phyloP scores from a whole-genome alignment of 2,329 filamentous ascomycete genomes.

The Tolypocladium guangdongense region DNA sequence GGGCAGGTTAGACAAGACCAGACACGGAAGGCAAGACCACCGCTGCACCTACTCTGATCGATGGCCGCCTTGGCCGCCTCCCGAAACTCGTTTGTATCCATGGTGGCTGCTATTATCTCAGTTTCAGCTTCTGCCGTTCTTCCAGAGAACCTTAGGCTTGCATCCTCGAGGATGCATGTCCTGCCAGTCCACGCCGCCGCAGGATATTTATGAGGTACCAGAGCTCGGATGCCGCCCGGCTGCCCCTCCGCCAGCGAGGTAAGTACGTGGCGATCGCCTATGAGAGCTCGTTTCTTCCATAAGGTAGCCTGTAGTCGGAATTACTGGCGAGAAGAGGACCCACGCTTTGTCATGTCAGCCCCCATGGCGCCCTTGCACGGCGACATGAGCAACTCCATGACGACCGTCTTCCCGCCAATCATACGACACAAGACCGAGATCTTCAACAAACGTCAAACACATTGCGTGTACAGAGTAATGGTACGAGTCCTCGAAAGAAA shows the following conservation, averaged over 20 bases:
- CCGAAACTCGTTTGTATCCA: slow-evolving; percentile 73
- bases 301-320: no score
- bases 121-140: not conserved
- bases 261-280: no score
- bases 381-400: not conserved
- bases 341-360: no score
- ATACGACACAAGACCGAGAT: not conserved
- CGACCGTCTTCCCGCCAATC: not conserved
- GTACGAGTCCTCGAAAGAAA: not conserved
- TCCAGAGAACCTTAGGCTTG: not conserved
- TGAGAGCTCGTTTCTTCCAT: no score
- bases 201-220: not conserved
- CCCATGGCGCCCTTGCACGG: not conserved
- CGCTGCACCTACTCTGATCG: slow-evolving; percentile 60
- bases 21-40: not conserved
- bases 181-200: no score
- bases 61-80: slow-evolving; percentile 66
- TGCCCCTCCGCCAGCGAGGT: no score
- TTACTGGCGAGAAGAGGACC: no score
- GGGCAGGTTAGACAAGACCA: no score
- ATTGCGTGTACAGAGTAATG: not conserved
- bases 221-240: not conserved
- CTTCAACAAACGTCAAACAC: not conserved
- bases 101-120: slow-evolving; percentile 21
- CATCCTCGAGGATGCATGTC: not conserved